Conservation (phyloP, 306 rosid species). For the Sicyos baderoa region DNA sequence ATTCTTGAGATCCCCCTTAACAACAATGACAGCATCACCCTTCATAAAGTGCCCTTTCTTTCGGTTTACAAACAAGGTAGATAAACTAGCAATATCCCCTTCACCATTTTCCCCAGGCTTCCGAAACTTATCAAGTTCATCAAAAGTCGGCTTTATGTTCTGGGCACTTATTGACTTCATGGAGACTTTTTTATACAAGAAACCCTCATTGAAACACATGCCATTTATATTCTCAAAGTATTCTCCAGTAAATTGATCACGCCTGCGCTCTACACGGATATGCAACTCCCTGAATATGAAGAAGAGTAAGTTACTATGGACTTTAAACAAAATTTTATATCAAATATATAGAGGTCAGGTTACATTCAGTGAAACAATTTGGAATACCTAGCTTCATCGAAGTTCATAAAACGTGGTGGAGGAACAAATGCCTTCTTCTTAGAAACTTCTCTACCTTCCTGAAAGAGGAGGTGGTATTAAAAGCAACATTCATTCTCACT, state of each 20-base stretch:
- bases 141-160: slow-evolving; percentile 82
- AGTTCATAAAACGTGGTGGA: slow-evolving; percentile 94
- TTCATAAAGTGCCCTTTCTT: slow-evolving; percentile 97
- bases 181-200: slow-evolving; percentile 77
- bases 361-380: slow-evolving; percentile 16
- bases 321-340: slow-evolving; percentile 20
- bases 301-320: slow-evolving; percentile 20
- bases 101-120: slow-evolving; percentile 90
- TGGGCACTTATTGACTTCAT: slow-evolving; percentile 73
- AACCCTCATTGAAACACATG: slow-evolving; percentile 92
- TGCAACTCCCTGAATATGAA: slow-evolving; percentile 68
- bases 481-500: not conserved
- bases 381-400: slow-evolving; percentile 83
- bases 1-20: slow-evolving; percentile 87
- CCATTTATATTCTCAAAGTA: slow-evolving; percentile 80
- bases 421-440: slow-evolving; percentile 96
- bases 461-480: slow-evolving; percentile 27
- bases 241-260: slow-evolving; percentile 82
- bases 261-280: slow-evolving; percentile 82
- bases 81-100: slow-evolving; percentile 71
- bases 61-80: slow-evolving; percentile 79
- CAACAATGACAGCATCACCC: slow-evolving; percentile 86
- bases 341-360: slow-evolving; percentile 17
- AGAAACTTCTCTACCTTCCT: slow-evolving; percentile 93
- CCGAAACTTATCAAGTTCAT: slow-evolving; percentile 89